phyloP scores from a whole-genome alignment of 306 rosid species.

The Prinsepia uniflora region DNA sequence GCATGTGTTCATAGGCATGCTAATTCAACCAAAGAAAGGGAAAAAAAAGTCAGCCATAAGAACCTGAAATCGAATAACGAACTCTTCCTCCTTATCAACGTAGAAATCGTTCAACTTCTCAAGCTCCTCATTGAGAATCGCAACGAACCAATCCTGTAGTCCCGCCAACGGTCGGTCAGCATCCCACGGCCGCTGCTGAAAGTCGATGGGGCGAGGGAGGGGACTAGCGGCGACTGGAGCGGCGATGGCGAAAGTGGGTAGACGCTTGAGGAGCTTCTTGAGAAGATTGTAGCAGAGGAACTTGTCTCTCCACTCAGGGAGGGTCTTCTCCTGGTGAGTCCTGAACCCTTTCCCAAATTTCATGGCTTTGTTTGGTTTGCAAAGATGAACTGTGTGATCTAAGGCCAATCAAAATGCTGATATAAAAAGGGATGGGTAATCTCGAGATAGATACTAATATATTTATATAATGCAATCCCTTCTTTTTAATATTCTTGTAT shows the following conservation, averaged over 20 bases:
- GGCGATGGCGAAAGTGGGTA: constrained; percentile 16
- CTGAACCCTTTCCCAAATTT: constrained; percentile 90
- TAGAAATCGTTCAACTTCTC: constrained; percentile 86
- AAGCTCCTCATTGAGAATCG: constrained; percentile 70
- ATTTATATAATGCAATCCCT: too few species aligned
- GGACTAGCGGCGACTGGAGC: constrained; percentile 4
- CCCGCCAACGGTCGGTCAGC: constrained; percentile 17
- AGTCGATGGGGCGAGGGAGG: constrained; percentile 16
- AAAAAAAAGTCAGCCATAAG: background rate
- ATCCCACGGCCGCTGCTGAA: constrained; percentile 16
- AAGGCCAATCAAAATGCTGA: too few species aligned
- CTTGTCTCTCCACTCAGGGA: constrained; percentile 98
- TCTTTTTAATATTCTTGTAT: too few species aligned
- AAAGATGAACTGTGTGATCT: too few species aligned
- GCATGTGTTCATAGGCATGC: background rate
- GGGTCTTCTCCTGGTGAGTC: constrained; percentile 80
- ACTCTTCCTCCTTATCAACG: constrained; percentile 88
- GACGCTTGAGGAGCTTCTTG: constrained; percentile 69
- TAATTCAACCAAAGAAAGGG: background rate
- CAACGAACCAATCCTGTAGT: constrained; percentile 70
- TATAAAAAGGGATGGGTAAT: too few species aligned
- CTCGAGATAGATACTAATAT: too few species aligned
- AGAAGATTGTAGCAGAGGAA: constrained; percentile 86
- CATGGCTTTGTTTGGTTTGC: constrained; percentile 33
- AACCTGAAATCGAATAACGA: constrained; percentile 91